phyloP scores from a whole-genome alignment of 495 filamentous ascomycete species.

The Trichoderma asperelloides region DNA sequence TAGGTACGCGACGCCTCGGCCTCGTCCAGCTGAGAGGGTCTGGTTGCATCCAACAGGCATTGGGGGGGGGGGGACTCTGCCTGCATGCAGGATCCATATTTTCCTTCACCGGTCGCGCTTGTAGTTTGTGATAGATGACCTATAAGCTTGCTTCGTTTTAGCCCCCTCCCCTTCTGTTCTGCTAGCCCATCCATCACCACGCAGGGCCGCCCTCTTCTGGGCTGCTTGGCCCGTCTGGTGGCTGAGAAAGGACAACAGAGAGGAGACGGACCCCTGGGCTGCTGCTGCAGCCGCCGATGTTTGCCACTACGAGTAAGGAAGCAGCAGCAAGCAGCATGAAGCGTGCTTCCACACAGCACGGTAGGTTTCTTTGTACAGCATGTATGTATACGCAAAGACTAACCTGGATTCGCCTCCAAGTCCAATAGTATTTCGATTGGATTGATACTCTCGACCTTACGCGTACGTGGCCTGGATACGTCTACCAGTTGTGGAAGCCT shows the following conservation, averaged over 20 bases:
- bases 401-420: too few species aligned
- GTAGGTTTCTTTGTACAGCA: too few species aligned
- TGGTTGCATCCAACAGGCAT: not conserved
- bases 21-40: constrained; percentile 7
- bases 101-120: constrained; percentile 3
- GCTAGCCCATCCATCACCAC: not conserved
- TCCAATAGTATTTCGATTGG: too few species aligned
- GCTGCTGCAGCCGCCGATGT: not conserved
- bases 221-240: not conserved
- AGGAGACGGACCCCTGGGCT: not conserved
- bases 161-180: not conserved
- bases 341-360: too few species aligned
- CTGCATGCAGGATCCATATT: constrained; percentile 5
- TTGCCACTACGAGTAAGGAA: not conserved
- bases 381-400: too few species aligned
- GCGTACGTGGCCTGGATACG: too few species aligned
- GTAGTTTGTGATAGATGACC: constrained; percentile 7
- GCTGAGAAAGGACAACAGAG: not conserved
- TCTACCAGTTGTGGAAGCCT: too few species aligned
- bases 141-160: not conserved
- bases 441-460: too few species aligned
- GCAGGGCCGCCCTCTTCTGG: not conserved
- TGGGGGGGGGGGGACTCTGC: not conserved
- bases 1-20: not conserved
- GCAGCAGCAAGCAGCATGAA: too few species aligned